Percentiles rank a stretch among this genome's conserved stretches.
Evolutionary conservation across 441 rosid genomes (phyloP).

Genomic region (Raphanus hybrid): DNA sequence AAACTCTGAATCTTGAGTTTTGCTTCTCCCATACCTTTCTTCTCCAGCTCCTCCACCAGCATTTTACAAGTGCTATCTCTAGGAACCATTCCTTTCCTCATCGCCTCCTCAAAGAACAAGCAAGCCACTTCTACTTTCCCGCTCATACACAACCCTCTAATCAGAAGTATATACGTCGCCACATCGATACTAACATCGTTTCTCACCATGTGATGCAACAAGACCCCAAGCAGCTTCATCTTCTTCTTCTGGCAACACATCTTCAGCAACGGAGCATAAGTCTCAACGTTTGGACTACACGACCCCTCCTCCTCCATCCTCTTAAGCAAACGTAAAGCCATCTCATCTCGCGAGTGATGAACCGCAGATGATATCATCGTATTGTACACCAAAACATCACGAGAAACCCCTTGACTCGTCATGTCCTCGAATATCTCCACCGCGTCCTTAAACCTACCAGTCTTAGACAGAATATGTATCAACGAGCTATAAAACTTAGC

Average conservation of each 20-base stretch:
- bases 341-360: conserved; percentile 56
- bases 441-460: conserved; percentile 74
- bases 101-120: conserved; percentile 66
- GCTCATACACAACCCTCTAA: conserved; percentile 56
- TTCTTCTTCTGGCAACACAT: conserved; percentile 73
- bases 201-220: conserved; percentile 69
- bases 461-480: conserved; percentile 39
- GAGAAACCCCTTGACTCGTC: conserved; percentile 63
- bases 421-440: conserved; percentile 73
- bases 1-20: conserved; percentile 54
- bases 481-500: conserved; percentile 62
- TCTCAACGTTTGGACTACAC: conserved; percentile 63
- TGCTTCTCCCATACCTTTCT: conserved; percentile 51
- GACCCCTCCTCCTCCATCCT: conserved; percentile 51
- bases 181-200: conserved; percentile 66
- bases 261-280: conserved; percentile 73
- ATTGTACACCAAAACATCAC: conserved; percentile 54
- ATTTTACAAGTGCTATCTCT: conserved; percentile 48
- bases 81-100: conserved; percentile 68
- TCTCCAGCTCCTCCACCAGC: conserved; percentile 62
- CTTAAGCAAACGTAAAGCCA: conserved; percentile 62
- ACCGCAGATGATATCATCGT: conserved; percentile 68
- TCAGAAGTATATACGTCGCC: conserved; percentile 59
- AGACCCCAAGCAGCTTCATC: conserved; percentile 61
- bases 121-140: conserved; percentile 71